phyloP scores from a whole-genome alignment of 192 early-diverging fungal species.

The Coemansia sp. region DNA sequence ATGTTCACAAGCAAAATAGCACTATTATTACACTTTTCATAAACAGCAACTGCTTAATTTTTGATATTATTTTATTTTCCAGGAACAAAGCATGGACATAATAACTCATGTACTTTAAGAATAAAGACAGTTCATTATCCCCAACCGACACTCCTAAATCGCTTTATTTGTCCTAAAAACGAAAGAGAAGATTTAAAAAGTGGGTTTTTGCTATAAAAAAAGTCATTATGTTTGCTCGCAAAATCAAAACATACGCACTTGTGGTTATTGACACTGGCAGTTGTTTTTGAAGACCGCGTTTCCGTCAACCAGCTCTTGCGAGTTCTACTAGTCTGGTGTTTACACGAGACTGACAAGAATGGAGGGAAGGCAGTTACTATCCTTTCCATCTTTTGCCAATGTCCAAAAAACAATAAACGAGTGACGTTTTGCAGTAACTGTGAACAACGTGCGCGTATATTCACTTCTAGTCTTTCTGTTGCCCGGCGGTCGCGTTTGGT shows the following conservation, averaged over 20 bases:
- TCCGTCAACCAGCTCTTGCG: not conserved
- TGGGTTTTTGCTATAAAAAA: too few species aligned
- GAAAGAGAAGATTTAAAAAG: too few species aligned
- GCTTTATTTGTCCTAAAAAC: too few species aligned
- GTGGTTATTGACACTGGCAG: too few species aligned
- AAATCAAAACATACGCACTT: not conserved
- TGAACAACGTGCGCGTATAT: not conserved
- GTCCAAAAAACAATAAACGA: not conserved
- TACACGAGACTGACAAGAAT: not conserved
- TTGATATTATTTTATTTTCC: too few species aligned
- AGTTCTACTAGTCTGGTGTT: not conserved
- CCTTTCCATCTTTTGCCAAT: not conserved
- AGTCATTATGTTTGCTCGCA: not conserved
- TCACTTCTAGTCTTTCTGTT: not conserved
- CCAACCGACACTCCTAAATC: too few species aligned
- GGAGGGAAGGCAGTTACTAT: not conserved
- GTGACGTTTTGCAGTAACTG: constrained; percentile 3
- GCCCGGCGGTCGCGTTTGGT: not conserved
- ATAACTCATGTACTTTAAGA: too few species aligned
- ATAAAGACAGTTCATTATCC: too few species aligned
- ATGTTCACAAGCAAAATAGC: not conserved
- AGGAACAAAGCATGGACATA: too few species aligned
- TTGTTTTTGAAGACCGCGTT: too few species aligned
- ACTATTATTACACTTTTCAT: not conserved
- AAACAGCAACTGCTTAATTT: too few species aligned